phyloP scores from a whole-genome alignment of 2,329 filamentous ascomycete species.

The Neurospora crassa region DNA sequence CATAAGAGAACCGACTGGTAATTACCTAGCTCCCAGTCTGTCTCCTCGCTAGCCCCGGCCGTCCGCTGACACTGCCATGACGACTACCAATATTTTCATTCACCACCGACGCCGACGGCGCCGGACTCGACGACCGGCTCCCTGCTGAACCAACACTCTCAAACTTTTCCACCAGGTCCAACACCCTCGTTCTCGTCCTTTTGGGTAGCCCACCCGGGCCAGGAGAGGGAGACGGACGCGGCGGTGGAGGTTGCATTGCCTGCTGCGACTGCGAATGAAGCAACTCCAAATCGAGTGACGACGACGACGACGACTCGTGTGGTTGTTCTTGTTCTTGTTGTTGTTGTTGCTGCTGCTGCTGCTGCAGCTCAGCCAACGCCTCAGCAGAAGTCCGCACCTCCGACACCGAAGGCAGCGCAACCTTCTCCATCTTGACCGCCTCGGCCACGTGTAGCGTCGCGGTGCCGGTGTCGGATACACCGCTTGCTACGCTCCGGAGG shows the following conservation, averaged over 20 bases:
- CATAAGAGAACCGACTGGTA: background rate
- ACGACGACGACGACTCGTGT: background rate
- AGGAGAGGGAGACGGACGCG: background rate
- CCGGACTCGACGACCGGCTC: constrained; percentile 30
- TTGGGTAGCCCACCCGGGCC: background rate
- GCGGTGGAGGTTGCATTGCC: background rate
- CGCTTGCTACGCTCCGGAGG: background rate
- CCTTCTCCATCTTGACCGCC: constrained; percentile 28
- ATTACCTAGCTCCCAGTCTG: background rate
- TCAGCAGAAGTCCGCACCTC: constrained; percentile 4
- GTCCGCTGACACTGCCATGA: background rate
- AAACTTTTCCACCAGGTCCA: constrained; percentile 47
- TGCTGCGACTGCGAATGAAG: background rate
- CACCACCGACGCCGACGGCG: background rate
- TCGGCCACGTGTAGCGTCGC: constrained; percentile 33
- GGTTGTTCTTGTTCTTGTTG: background rate
- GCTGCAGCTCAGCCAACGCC: constrained; percentile 19
- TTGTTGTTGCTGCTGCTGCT: constrained; percentile 8
- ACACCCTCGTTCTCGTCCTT: constrained; percentile 33
- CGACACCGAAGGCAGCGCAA: constrained; percentile 2
- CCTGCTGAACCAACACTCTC: constrained; percentile 43
- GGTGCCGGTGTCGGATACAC: background rate
- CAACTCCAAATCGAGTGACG: background rate
- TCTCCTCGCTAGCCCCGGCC: background rate
- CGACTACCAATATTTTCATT: background rate